Base-by-base conservation (phyloP, 345 rosid genomes). In the Salix dunnii region DNA sequence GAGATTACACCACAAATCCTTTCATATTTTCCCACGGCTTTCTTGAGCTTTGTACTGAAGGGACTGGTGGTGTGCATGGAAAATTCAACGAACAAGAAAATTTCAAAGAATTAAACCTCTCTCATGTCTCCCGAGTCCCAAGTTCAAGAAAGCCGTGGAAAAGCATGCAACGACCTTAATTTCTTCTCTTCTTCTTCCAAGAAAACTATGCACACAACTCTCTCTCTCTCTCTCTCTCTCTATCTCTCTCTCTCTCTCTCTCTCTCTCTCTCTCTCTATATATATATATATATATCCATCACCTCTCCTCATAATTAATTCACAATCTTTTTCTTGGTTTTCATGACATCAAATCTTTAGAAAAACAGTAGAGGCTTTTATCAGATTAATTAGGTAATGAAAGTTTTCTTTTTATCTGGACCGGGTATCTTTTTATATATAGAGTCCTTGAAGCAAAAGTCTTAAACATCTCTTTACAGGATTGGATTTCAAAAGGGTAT, bases 71-170 rank as follows among this genome's bases (percentile, higher is more conserved):
- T 33, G 21, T 10, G 21, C 1, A 53, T 21, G 23, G 60, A 49
- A 49, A 16, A 53, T 51, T 53, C 10, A 6, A 18, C 8, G 23
- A 21, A 6, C 60, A 51, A 53, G 23, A 53, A 21, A 53, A 20
- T 20, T 20, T 21, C 11, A 21, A 62, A 4, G 35, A 62, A 3
- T 3, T 2, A 62, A 31, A 18, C 21, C 60, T 53, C 23, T 21
- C 25, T 8, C 60, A 7, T 53, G 40, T 33, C 68, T 27, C 68
- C 31, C 7, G 38, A 28, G 68, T 65, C n/a, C 60, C 61, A 80
- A 83, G 86, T 80, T 80, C 86, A 83, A 83, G 86, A 83, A 83
- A 83, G 84, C 86, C 84, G 86, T 83, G 86, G 86, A 83, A 83
- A 83, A 83, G 80, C 86, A 83, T 83, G 86, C 76, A 76, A 83